These are phyloP conservation scores for Hsuehochloa calcarea DNA, from an alignment of 176 grass and related monocot species.

Conservation along the genomic window DNA sequence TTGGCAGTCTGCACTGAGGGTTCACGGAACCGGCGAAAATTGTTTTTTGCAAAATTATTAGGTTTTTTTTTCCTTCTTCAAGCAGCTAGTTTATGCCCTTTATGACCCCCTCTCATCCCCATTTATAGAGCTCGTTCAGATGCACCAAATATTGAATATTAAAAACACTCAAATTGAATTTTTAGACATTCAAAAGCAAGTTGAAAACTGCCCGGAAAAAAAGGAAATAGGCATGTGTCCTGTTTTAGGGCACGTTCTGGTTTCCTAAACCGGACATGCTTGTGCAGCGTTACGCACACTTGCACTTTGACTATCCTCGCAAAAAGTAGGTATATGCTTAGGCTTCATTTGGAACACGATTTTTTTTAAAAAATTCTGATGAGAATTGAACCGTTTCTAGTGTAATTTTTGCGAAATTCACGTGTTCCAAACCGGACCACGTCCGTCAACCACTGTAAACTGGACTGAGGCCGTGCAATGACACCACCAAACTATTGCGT, in stretches of 20 bases:
- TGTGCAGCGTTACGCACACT: neutral
- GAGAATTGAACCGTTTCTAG: neutral
- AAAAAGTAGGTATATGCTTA: neutral
- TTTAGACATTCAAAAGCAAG: neutral
- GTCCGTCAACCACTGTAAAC: too few species aligned
- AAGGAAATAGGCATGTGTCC: neutral
- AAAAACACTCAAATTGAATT: neutral
- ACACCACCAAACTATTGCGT: too few species aligned
- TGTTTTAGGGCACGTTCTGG: neutral
- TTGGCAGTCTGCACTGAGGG: neutral
- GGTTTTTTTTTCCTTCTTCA: neutral
- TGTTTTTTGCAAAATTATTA: neutral
- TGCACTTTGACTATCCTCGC: neutral
- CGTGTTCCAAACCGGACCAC: too few species aligned
- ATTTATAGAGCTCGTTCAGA: neutral
- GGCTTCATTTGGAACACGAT: neutral
- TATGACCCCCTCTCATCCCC: neutral
- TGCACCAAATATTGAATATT: neutral
- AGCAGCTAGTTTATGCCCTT: neutral
- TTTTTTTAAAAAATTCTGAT: neutral
- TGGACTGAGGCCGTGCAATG: too few species aligned
- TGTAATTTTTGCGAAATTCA: too few species aligned
- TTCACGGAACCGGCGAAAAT: neutral
- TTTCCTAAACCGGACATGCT: neutral
- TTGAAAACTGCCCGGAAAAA: neutral